Evolutionary conservation across 768 basidiomycete genomes (phyloP), one percentile per base, ranked within the genome.

Genomic region (Boletus rubroflammeus): DNA sequence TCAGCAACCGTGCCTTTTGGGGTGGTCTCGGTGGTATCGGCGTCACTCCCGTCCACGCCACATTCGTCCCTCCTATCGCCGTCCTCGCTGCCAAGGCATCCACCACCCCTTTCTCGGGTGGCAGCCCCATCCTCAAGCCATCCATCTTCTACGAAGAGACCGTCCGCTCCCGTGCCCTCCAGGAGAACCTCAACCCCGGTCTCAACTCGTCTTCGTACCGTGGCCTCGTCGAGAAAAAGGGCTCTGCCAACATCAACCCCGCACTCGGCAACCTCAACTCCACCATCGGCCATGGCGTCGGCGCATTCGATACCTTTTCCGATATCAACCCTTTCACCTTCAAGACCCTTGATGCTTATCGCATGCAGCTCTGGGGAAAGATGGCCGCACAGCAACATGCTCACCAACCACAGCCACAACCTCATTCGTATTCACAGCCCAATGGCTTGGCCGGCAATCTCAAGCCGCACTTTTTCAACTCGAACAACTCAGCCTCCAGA

Each of bases 281-380:
- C 35, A 58, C 60, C 50, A 28, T 63, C 32, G 61, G 48, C 17
- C 47, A 66, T 63, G 56, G 69, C 64, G 14, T 68, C 55, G 73
- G 72, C 38, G 78, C 80, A 1, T 91, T 93, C 70, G 89, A 93
- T 53, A 77, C 83, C 15, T 94, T 91, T 71, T 76, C 85, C 23
- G 92, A 94, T 60, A 67, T 77, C 58, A 92, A 90, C 59, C 84
- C 86, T 13, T 94, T 94, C 71, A 93, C 88, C 3, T 81, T 95
- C 77, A 93, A 92, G 76, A 84, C 81, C 2, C 75, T 95, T 60
- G 93, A 95, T 72, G 81, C 85, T 67, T 87, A 87, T 67, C 81
- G 93, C 39, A 93, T 93, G 89, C 93, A 96, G 57, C 77, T 97
- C 0, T 96, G 93, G 94, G 82, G 85, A 32, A 83, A 88, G 73